A percentile compares a stretch with the other conserved stretches of the same genome.
Conservation (phyloP, 805 yeast genomes). For the Teunomyces panamensis region DNA sequence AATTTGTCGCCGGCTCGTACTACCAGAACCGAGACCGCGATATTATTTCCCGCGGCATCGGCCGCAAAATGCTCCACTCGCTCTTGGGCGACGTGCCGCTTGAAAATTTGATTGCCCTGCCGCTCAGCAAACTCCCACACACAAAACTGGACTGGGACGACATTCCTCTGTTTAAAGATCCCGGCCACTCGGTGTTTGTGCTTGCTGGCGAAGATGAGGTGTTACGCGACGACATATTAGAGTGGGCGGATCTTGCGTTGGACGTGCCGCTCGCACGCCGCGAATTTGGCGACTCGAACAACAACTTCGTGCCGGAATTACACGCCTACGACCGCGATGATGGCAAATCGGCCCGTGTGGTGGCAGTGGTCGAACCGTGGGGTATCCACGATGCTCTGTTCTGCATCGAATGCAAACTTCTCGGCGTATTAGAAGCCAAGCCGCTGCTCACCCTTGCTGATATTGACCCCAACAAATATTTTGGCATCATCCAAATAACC, state of each 20-base stretch:
- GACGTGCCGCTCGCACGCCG: constrained; percentile 21
- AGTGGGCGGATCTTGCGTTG: constrained; percentile 33
- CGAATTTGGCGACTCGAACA: constrained; percentile 26
- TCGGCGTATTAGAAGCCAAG: constrained; percentile 12
- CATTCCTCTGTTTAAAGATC: constrained; percentile 28
- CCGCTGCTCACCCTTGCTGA: constrained; percentile 2
- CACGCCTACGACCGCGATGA: constrained; percentile 19
- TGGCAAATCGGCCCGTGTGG: constrained; percentile 18
- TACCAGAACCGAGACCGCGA: constrained; percentile 24
- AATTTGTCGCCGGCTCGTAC: constrained; percentile 31
- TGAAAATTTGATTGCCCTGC: constrained; percentile 18
- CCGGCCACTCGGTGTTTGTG: constrained; percentile 25
- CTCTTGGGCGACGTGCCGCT: constrained; percentile 12
- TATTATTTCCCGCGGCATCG: constrained; percentile 6
- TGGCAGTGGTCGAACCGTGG: constrained; percentile 31
- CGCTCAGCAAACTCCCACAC: constrained; percentile 24
- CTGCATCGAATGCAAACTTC: constrained; percentile 23
- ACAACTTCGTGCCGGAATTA: constrained; percentile 13
- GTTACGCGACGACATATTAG: constrained; percentile 38
- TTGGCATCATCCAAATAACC: constrained; percentile 22
- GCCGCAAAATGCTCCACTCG: neutral
- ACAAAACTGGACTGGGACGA: constrained; percentile 27
- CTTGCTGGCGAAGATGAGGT: constrained; percentile 42
- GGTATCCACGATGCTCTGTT: constrained; percentile 33
- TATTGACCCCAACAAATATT: constrained; percentile 13